Evolutionary conservation across 352 stramenopile species (phyloP), one percentile per base, ranked within the genome.

Genomic region (Phytophthora meadii): DNA sequence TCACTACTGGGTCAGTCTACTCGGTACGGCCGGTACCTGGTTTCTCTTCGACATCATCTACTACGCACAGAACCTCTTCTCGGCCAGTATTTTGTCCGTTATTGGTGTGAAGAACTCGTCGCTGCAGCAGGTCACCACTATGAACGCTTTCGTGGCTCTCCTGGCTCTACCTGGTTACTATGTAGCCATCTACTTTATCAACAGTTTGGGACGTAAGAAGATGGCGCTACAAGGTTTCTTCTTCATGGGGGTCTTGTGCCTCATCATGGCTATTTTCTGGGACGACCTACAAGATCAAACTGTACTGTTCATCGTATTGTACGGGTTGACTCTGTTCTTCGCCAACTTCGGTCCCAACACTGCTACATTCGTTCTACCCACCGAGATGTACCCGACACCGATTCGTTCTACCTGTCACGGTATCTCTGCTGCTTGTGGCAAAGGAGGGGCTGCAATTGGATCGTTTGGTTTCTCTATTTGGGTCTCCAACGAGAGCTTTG

Each of bases 301-400:
- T 5, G 70, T 85, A 46, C 48, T 79, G 6, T 94, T 94, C 59
- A 77, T 93, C 25, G 47, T 90, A 14, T 51, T 94, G 2, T 94
- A 90, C 60, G 81, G 83, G 0, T 63, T 93, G 22, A 79, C 82
- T 3, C 81, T 95, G n/a, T 93, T 92, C 54, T 90, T 90, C 59
- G 72, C 82, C 39, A 93, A 95, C 68, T 95, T 96, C 52, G 89
- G 89, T n/a, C n/a, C 88, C 27, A 94, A 94, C 71, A 80, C n/a
- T 0, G 87, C 88, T 17, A 96, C 88, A 10, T 96, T 96, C 70
- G 81, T 97, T 27, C 81, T 97, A 66, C 89, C 90, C 0, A 88
- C 90, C 0, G 91, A 97, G 72, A 89, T 96, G 46, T n/a, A n/a
- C n/a, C n/a, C n/a, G n/a, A 97, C 90, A n/a, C n/a, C n/a, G n/a